These are phyloP conservation scores for Chaetomium sp. DNA, from an alignment of 2,329 filamentous ascomycete genomes.

Conservation along the genomic window DNA sequence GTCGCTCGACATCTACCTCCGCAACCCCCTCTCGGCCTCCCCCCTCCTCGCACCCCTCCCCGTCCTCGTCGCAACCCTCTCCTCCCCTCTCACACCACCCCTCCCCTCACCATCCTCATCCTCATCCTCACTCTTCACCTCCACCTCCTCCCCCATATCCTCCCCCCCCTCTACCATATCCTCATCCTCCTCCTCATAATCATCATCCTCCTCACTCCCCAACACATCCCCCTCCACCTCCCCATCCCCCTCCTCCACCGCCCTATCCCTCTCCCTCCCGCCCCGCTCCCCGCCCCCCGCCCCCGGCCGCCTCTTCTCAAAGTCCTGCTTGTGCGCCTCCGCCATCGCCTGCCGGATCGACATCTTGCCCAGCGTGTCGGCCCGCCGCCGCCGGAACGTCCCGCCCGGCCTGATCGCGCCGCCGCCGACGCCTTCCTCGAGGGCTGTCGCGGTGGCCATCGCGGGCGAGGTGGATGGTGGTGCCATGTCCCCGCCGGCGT, in stretches of 20 bases:
- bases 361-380: conserved; percentile 41
- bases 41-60: background rate
- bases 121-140: conserved; percentile 16
- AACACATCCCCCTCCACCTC: conserved; percentile 20
- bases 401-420: conserved; percentile 1
- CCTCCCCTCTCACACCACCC: background rate
- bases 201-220: conserved; percentile 33
- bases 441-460: conserved; percentile 11
- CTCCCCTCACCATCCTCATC: background rate
- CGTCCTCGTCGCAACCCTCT: background rate
- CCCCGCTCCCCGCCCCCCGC: background rate
- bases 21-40: background rate
- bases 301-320: conserved; percentile 71
- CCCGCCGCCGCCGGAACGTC: conserved; percentile 36
- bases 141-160: conserved; percentile 24
- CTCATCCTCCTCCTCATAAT: conserved; percentile 41
- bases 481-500: background rate
- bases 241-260: conserved; percentile 19
- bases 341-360: conserved; percentile 68
- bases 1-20: background rate
- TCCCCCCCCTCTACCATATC: conserved; percentile 24
- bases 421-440: conserved; percentile 25
- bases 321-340: conserved; percentile 86
- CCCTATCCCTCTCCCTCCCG: conserved; percentile 19
- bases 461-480: background rate